Percentiles rank a stretch among this genome's conserved stretches.
phyloP scores from a whole-genome alignment of 257 asterid genomes.

The Mentha longifolia region DNA sequence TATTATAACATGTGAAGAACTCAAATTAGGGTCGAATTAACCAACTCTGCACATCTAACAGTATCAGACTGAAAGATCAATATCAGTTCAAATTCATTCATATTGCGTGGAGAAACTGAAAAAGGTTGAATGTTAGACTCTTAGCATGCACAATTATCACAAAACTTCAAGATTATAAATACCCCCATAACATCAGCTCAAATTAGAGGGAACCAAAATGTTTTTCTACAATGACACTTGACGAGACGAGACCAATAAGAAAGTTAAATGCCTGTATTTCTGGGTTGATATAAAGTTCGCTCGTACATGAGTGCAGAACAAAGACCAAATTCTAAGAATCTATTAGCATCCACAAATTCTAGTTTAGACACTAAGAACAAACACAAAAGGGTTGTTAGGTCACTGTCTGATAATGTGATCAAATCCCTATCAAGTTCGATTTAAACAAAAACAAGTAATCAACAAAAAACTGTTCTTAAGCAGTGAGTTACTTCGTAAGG shows the following conservation, averaged over 20 bases:
- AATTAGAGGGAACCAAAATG: too few species aligned
- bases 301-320: too few species aligned
- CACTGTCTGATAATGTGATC: neutral
- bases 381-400: neutral
- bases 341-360: neutral
- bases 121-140: neutral
- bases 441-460: too few species aligned
- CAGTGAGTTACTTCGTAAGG: too few species aligned
- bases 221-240: too few species aligned
- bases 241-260: too few species aligned
- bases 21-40: neutral
- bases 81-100: neutral
- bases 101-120: too few species aligned
- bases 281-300: too few species aligned
- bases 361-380: neutral
- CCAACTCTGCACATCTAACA: neutral
- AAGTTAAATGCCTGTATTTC: too few species aligned
- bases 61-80: slow-evolving; percentile 5
- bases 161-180: neutral
- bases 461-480: too few species aligned
- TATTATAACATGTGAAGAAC: neutral
- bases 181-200: too few species aligned
- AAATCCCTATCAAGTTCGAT: neutral
- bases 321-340: neutral
- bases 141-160: neutral